Conservation (phyloP, 1,284 basidiomycete species). For the Ustilago esculenta region DNA sequence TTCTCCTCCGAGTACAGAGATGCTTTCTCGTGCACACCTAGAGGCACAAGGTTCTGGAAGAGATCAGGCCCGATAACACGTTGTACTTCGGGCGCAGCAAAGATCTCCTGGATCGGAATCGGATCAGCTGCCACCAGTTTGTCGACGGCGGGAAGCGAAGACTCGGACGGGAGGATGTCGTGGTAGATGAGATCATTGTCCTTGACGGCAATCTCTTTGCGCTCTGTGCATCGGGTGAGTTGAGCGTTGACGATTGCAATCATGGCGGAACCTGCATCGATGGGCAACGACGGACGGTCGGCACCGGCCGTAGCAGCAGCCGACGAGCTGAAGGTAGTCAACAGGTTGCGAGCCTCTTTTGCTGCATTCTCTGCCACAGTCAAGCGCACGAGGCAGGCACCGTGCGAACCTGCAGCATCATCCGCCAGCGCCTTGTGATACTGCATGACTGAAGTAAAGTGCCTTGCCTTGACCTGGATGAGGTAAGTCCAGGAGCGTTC, state of each 20-base stretch:
- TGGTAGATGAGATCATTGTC: slow-evolving; percentile 99
- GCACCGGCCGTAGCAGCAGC: slow-evolving; percentile 73
- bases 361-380: slow-evolving; percentile 81
- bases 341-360: slow-evolving; percentile 82
- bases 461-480: slow-evolving; percentile 88
- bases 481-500: slow-evolving; percentile 92
- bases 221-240: slow-evolving; percentile 79
- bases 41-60: slow-evolving; percentile 85
- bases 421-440: slow-evolving; percentile 87
- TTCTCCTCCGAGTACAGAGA: slow-evolving; percentile 98
- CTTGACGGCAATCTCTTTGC: slow-evolving; percentile 78
- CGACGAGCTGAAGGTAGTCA: slow-evolving; percentile 77
- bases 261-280: slow-evolving; percentile 82
- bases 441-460: slow-evolving; percentile 85
- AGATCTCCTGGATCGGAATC: slow-evolving; percentile 92
- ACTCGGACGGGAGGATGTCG: slow-evolving; percentile 83
- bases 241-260: slow-evolving; percentile 85
- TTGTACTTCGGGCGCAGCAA: slow-evolving; percentile 88
- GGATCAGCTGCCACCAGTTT: slow-evolving; percentile 81
- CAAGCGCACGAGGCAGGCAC: slow-evolving; percentile 84
- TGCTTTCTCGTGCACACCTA: slow-evolving; percentile 94
- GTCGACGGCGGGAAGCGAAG: slow-evolving; percentile 82
- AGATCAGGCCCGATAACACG: slow-evolving; percentile 93
- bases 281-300: slow-evolving; percentile 77
- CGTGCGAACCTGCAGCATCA: slow-evolving; percentile 80